phyloP scores from a whole-genome alignment of 345 rosid genomes.

The Eucalyptus sp. region DNA sequence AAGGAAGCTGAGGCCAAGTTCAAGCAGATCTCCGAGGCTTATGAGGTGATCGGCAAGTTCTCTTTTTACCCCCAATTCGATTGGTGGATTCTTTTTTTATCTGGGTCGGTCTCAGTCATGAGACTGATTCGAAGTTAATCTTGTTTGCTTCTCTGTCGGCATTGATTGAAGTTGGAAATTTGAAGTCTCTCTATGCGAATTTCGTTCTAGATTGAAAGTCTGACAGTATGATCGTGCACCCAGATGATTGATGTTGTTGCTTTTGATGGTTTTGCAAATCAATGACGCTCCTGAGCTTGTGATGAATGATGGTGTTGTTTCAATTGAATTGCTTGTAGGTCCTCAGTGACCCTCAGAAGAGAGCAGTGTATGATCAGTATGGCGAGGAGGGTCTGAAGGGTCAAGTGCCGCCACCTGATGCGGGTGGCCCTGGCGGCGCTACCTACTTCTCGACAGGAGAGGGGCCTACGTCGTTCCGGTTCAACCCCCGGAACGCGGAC shows the following conservation, averaged over 20 bases:
- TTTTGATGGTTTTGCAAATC: not conserved
- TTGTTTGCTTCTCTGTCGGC: not conserved
- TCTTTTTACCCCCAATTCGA: not conserved
- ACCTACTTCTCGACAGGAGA: conserved; percentile 66
- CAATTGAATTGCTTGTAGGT: conserved; percentile 26
- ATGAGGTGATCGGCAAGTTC: conserved; percentile 30
- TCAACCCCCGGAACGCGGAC: conserved; percentile 58
- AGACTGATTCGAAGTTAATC: not conserved
- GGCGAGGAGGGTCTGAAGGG: conserved; percentile 90
- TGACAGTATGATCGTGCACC: not conserved
- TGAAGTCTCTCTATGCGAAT: not conserved
- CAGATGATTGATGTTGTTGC: not conserved
- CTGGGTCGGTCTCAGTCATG: not conserved
- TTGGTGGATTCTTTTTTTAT: not conserved
- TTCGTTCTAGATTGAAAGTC: not conserved
- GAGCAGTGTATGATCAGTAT: conserved; percentile 70
- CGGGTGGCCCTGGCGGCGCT: conserved; percentile 41
- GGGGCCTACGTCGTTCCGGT: conserved; percentile 41
- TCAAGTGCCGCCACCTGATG: conserved; percentile 62
- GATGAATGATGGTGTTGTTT: not conserved
- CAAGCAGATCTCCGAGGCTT: conserved; percentile 87
- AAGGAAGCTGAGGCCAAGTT: conserved; percentile 79
- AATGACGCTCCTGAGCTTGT: not conserved
- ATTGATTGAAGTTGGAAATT: not conserved
- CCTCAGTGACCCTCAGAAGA: conserved; percentile 69